These are phyloP conservation scores for Botrytis porri DNA, from an alignment of 2,329 filamentous ascomycete species.

Conservation along the genomic window DNA sequence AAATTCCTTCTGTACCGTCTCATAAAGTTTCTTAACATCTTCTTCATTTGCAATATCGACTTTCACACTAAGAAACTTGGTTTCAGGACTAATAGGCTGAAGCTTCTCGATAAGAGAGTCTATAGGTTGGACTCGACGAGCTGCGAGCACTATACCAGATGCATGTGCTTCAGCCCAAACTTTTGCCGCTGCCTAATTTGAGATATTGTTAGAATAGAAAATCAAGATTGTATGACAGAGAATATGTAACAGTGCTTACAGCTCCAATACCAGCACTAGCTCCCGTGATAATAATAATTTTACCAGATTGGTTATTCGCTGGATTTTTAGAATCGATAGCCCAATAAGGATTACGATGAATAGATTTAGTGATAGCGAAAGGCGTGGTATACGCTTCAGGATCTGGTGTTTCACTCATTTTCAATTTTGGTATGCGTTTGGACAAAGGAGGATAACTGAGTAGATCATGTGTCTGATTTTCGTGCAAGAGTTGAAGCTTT, in stretches of 20 bases:
- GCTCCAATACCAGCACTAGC: slow-evolving; percentile 36
- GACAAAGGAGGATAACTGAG: background rate
- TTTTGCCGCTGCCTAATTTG: slow-evolving; percentile 28
- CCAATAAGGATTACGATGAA: slow-evolving; percentile 33
- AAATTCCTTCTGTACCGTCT: slow-evolving; percentile 25
- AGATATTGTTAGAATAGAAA: background rate
- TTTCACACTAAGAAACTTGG: slow-evolving; percentile 24
- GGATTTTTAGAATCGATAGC: slow-evolving; percentile 31
- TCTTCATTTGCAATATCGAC: slow-evolving; percentile 25
- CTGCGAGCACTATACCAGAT: slow-evolving; percentile 37
- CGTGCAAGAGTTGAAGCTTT: background rate
- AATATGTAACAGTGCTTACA: slow-evolving; percentile 23
- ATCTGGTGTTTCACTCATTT: background rate
- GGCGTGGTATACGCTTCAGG: slow-evolving; percentile 20
- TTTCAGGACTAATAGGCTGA: slow-evolving; percentile 19
- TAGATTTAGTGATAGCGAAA: slow-evolving; percentile 30
- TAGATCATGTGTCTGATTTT: background rate
- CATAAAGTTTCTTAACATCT: slow-evolving; percentile 27
- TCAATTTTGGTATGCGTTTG: background rate
- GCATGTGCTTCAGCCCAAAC: slow-evolving; percentile 36
- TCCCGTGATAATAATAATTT: slow-evolving; percentile 34
- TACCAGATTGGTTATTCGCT: slow-evolving; percentile 27
- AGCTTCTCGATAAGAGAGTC: slow-evolving; percentile 21
- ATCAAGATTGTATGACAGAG: too few species aligned
- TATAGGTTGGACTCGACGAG: slow-evolving; percentile 28